Evolutionary conservation across 345 rosid species (phyloP).

Genomic region (Gossypium stocksii): DNA sequence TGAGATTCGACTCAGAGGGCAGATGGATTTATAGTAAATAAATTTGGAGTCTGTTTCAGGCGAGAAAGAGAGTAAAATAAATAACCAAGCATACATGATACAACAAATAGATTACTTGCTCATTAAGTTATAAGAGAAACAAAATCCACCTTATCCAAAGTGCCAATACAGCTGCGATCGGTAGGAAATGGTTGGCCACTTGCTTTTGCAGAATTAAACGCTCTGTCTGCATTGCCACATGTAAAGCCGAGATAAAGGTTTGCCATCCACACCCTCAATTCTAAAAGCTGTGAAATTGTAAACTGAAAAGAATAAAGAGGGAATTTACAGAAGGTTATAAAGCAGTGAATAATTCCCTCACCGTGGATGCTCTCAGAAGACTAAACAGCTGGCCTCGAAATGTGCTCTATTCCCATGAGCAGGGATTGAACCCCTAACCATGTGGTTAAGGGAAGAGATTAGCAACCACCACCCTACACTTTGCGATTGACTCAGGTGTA

Average conservation of each 20-base stretch:
- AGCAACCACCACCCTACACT: too few relatives aligned
- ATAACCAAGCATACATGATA: background rate
- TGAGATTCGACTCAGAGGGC: constrained; percentile 23
- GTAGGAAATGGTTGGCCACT: constrained; percentile 24
- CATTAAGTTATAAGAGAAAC: background rate
- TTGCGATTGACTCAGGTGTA: too few relatives aligned
- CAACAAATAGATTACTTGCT: background rate
- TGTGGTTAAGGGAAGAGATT: too few relatives aligned
- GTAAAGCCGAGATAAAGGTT: constrained; percentile 11
- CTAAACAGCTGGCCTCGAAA: too few relatives aligned
- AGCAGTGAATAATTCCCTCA: too few relatives aligned
- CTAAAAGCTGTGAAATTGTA: constrained; percentile 5
- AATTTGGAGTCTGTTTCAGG: constrained; percentile 22
- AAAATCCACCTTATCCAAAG: constrained; percentile 29
- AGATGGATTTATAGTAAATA: constrained; percentile 22
- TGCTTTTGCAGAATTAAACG: constrained; percentile 26
- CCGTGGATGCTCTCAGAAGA: too few relatives aligned
- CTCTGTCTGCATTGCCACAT: constrained; percentile 26
- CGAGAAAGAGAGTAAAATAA: background rate
- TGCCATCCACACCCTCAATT: background rate
- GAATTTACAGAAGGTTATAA: too few relatives aligned
- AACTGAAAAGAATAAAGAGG: too few relatives aligned
- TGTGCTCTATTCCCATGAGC: too few relatives aligned
- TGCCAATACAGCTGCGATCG: constrained; percentile 15
- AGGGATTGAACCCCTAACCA: too few relatives aligned